phyloP scores from a whole-genome alignment of 345 rosid genomes.

The Firmiana major region DNA sequence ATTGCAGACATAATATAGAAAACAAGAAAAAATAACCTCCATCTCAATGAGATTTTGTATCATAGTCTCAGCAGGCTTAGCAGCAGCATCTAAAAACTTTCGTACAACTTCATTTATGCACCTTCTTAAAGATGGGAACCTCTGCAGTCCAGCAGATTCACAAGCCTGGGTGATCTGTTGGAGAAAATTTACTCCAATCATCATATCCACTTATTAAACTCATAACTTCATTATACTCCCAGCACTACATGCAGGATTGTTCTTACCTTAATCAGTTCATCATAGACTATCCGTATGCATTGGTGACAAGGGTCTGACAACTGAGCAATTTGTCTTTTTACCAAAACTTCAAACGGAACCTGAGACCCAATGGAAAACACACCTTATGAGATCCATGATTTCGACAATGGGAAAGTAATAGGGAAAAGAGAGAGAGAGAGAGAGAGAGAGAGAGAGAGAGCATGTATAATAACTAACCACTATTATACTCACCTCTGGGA shows the following conservation, averaged over 20 bases:
- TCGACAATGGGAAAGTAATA: conserved; percentile 2
- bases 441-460: neutral
- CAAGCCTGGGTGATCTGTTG: conserved; percentile 57
- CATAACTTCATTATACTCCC: neutral
- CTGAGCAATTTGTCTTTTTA: conserved; percentile 58
- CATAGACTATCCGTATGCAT: conserved; percentile 59
- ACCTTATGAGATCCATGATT: conserved; percentile 11
- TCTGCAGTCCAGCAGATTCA: conserved; percentile 44
- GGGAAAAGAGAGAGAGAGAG: neutral
- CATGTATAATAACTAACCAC: neutral
- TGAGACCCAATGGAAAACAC: conserved; percentile 23
- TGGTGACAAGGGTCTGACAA: conserved; percentile 66
- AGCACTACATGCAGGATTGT: neutral
- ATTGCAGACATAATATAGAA: neutral
- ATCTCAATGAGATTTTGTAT: conserved; percentile 51
- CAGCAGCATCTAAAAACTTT: conserved; percentile 46
- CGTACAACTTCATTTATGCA: conserved; percentile 49
- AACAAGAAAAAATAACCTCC: conserved; percentile 42
- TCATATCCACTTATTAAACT: neutral
- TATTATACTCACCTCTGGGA: conserved; percentile 48
- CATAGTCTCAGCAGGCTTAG: conserved; percentile 54
- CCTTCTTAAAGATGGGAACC: conserved; percentile 59
- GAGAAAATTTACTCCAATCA: neutral
- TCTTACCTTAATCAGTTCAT: conserved; percentile 61
- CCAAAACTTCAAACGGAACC: conserved; percentile 74